Base-by-base conservation (phyloP, 495 filamentous ascomycete genomes). In the Chaetomium tenue region DNA sequence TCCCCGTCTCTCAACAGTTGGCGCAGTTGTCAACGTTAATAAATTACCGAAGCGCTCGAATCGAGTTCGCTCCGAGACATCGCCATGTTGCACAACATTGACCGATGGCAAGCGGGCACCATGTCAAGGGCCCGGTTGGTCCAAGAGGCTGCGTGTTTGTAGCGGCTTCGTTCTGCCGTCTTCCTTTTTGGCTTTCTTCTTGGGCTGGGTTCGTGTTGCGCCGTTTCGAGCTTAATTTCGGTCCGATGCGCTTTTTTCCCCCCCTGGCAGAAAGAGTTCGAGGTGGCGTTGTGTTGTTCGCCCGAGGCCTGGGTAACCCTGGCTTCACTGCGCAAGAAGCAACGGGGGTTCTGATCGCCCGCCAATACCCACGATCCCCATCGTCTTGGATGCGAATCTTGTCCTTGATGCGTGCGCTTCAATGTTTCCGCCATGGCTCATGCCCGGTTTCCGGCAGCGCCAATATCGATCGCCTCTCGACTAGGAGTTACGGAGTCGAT, bases 21-120 rank as follows among this genome's bases (percentile, higher is more conserved):
- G 54, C 54, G 54, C 62, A 50, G 25, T 57, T 57, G 44, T 56
- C 61, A 52, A 47, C 30, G 25, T 40, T 23, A 15, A 23, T 23
- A 15, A 23, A 55, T 37, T 56, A 26, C 52, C 40, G 23, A 22
- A n/a, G 13, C 18, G 16, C 37, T 42, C 44, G 20, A 40, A 55
- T 56, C 40, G 39, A 23, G 39, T 15, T 6, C 12, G 39, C 55
- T 46, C 39, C 55, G 37, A 58, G 30, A 58, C 55, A 58, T 13
- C 15, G 22, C 55, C 5, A 26, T 46, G 56, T 58, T 22, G 56
- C 56, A 46, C 56, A 18, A 37, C 56, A 58, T 63, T 26, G 30
- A 47, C 60, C 39, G 51, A 63, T 47, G 60, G 39, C 60, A 55
- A 18, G 51, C 52, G 60, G 40, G 22, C 11, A 4, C 9, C 44